Percentiles rank a stretch among this genome's conserved stretches.
These are phyloP conservation scores for Leucocoprinus sp. DNA, from an alignment of 768 basidiomycete species.

Conservation along the genomic window DNA sequence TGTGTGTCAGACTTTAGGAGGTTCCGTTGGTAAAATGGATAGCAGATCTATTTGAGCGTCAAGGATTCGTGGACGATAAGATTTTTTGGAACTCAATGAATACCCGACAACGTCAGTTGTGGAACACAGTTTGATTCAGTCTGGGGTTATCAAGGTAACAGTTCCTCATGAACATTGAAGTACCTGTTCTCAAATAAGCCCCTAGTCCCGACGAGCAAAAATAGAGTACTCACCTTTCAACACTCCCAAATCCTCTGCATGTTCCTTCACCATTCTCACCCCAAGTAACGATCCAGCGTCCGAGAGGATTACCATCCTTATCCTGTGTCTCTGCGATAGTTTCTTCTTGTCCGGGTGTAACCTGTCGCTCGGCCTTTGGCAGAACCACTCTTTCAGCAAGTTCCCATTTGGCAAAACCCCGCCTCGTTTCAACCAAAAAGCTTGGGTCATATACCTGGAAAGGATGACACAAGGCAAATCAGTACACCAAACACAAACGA, in stretches of 20 bases:
- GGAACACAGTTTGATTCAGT: no score
- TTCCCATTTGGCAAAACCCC: constrained; percentile 79
- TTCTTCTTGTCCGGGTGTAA: constrained; percentile 49
- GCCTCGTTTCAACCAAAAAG: constrained; percentile 56
- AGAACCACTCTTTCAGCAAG: constrained; percentile 49
- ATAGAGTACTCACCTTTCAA: constrained; percentile 48
- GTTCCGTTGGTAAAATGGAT: no score
- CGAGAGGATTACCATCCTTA: constrained; percentile 48
- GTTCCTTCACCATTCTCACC: constrained; percentile 52
- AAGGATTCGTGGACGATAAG: no score
- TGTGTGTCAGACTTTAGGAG: no score
- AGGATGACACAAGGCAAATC: not conserved
- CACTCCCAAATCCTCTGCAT: constrained; percentile 54
- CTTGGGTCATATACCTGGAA: constrained; percentile 58
- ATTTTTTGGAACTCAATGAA: no score
- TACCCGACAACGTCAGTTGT: no score
- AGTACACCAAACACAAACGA: not conserved
- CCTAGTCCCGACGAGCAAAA: not conserved
- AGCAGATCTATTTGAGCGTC: no score
- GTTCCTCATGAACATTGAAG: constrained; percentile 42
- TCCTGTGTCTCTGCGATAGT: constrained; percentile 74
- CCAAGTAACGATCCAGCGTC: constrained; percentile 78
- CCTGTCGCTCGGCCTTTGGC: constrained; percentile 24
- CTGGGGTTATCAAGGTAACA: constrained; percentile 20
- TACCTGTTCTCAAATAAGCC: constrained; percentile 19